Percentiles rank a stretch among this genome's conserved stretches.
Evolutionary conservation across 805 yeast genomes (phyloP).

Genomic region (Candida dajiaensis): DNA sequence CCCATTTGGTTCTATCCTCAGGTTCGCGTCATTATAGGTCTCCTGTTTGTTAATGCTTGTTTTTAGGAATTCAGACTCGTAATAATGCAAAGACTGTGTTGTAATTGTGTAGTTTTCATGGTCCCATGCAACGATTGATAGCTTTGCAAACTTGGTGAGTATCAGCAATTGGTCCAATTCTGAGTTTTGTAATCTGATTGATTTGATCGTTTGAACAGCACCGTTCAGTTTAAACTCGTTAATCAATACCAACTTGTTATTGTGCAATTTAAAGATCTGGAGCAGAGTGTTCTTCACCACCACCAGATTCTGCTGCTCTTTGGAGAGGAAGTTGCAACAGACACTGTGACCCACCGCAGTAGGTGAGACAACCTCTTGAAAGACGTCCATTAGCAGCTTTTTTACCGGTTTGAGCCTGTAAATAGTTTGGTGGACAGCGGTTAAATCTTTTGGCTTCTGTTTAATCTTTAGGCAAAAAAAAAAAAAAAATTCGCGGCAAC

Average conservation of each 20-base stretch:
- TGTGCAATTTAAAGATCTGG: conserved; percentile 22
- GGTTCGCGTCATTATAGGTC: conserved; percentile 20
- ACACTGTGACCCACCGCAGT: conserved; percentile 61
- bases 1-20: conserved; percentile 49
- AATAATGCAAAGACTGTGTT: conserved; percentile 79
- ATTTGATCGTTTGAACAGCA: conserved; percentile 48
- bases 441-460: too few relatives aligned
- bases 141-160: conserved; percentile 68
- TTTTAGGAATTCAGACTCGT: conserved; percentile 61
- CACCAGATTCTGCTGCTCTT: conserved; percentile 43
- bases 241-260: conserved; percentile 30
- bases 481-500: not conserved
- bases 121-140: conserved; percentile 75
- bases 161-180: conserved; percentile 56
- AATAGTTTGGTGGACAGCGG: too few relatives aligned
- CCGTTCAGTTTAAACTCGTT: conserved; percentile 75
- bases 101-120: conserved; percentile 42
- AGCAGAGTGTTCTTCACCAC: conserved; percentile 67
- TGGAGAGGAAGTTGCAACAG: conserved; percentile 43
- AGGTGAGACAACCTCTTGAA: conserved; percentile 31
- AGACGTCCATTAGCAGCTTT: not conserved
- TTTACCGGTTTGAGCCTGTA: too few relatives aligned
- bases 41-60: conserved; percentile 36
- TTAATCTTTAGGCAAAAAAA: too few relatives aligned
- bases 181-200: conserved; percentile 39